Percentiles rank a stretch among this genome's conserved stretches.
Conservation (phyloP, 129 eudicot species). For the Flaveria bidentis region DNA sequence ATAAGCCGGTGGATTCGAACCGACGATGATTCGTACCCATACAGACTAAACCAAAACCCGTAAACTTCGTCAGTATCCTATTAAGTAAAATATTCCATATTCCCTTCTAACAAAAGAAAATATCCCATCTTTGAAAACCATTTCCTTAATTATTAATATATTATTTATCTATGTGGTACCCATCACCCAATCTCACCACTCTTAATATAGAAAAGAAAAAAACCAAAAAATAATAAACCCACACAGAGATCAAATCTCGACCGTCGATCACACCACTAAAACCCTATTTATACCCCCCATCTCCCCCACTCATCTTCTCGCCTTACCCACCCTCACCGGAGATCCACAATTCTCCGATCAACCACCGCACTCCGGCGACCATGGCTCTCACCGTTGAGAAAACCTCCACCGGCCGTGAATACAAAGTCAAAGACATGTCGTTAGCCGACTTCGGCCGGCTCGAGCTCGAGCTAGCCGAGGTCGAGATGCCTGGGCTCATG, state of each 20-base stretch:
- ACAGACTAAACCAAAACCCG: too few species aligned
- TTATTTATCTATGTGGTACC: slow-evolving; percentile 13
- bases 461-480: slow-evolving; percentile 77
- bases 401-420: slow-evolving; percentile 73
- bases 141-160: background rate
- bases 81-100: too few species aligned
- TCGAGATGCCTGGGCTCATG: slow-evolving; percentile 85
- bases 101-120: too few species aligned
- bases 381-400: slow-evolving; percentile 70
- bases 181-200: slow-evolving; percentile 21
- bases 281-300: slow-evolving; percentile 50
- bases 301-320: slow-evolving; percentile 6
- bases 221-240: background rate
- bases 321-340: slow-evolving; percentile 25
- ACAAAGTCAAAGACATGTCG: slow-evolving; percentile 90
- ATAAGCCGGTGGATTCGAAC: too few species aligned
- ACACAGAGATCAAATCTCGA: slow-evolving; percentile 25
- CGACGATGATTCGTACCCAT: too few species aligned
- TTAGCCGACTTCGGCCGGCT: slow-evolving; percentile 79
- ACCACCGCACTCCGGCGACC: background rate
- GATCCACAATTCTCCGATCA: slow-evolving; percentile 32
- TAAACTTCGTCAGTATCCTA: too few species aligned
- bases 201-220: background rate
- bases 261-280: slow-evolving; percentile 23
- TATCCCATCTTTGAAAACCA: background rate